Base-by-base conservation (phyloP, 2,329 filamentous ascomycete genomes). In the Ambrosiella cleistominuta region DNA sequence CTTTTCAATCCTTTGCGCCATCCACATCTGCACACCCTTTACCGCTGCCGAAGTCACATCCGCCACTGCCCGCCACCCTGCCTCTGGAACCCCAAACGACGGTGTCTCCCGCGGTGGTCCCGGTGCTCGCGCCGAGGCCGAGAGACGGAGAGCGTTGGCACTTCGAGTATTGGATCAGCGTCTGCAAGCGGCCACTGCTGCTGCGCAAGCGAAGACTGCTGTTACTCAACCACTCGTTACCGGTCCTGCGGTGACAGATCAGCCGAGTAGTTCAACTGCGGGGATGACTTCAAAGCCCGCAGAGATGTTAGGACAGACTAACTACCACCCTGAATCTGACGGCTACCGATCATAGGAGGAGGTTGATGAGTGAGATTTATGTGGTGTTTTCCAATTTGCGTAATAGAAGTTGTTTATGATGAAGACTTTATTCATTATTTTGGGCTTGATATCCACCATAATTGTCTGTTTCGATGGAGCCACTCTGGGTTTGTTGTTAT, bases 101-200 rank as follows among this genome's bases (percentile, higher is more conserved):
- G 75, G 79, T 58, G 67, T 77, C 57, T 77, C 76, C 63, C 71
- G 79, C 45, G 77, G 76, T 19, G 77, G 75, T 4, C 82, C 78
- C 9, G 77, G 83, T 11, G 87, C 90, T 54, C 82, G 90, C 60
- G 91, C 93, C 54, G 93, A 97, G 70, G 91, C 91, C 0, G 93
- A 97, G 73, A 76, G 93, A 63, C 80, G 93, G 67, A 80, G 93
- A 63, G 90, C 90, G 0, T 72, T 98, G 63, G 93, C 93, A 1
- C 75, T 98, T 58, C 91, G 91, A 67, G 91, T 90, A 2, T 73
- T 98, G 57, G 93, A 98, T 69, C 89, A 97, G 71, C 79, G 93
- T 63, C 74, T 98, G 56, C 86, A 93, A 69, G 86, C 88, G n/a
- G 88, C 89, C 2, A 84, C 86, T 13, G 75, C 75, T 39, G 71